phyloP scores from a whole-genome alignment of 2,329 filamentous ascomycete genomes.

The Chrysoporthe cubensis region DNA sequence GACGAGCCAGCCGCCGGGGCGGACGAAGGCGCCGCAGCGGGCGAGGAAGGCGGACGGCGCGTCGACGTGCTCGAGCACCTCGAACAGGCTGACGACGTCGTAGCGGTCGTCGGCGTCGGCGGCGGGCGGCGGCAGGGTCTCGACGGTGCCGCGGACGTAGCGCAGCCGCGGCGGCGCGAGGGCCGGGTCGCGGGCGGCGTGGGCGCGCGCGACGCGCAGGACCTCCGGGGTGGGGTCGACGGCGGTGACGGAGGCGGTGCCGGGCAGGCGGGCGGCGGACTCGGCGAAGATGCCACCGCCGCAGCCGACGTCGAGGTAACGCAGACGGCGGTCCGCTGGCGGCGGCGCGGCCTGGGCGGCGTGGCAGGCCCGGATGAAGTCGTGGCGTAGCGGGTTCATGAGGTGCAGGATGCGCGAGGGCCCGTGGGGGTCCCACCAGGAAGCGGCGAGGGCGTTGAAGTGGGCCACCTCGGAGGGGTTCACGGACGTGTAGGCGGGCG shows the following conservation, averaged over 20 bases:
- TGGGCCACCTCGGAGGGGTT: slow-evolving; percentile 89
- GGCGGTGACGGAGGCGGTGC: slow-evolving; percentile 68
- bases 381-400: slow-evolving; percentile 96
- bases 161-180: slow-evolving; percentile 63
- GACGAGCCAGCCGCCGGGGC: slow-evolving; percentile 90
- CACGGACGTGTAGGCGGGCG: slow-evolving; percentile 65
- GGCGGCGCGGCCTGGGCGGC: slow-evolving; percentile 52
- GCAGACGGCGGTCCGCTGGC: slow-evolving; percentile 48
- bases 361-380: slow-evolving; percentile 81
- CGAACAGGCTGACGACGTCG: slow-evolving; percentile 87
- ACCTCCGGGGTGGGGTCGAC: slow-evolving; percentile 80
- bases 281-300: slow-evolving; percentile 97
- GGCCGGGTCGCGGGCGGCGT: slow-evolving; percentile 74
- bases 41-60: slow-evolving; percentile 75
- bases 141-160: slow-evolving; percentile 79
- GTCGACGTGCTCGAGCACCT: slow-evolving; percentile 92
- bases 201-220: slow-evolving; percentile 73
- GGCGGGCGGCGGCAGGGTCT: slow-evolving; percentile 59
- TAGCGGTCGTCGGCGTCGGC: slow-evolving; percentile 51
- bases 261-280: slow-evolving; percentile 71
- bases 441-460: slow-evolving; percentile 89
- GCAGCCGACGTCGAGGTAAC: slow-evolving; percentile 91
- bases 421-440: slow-evolving; percentile 97
- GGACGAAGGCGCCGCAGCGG: slow-evolving; percentile 73
- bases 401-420: slow-evolving; percentile 90